Evolutionary conservation across 2,329 filamentous ascomycete genomes (phyloP).

Genomic region (Metarhizium sp.): DNA sequence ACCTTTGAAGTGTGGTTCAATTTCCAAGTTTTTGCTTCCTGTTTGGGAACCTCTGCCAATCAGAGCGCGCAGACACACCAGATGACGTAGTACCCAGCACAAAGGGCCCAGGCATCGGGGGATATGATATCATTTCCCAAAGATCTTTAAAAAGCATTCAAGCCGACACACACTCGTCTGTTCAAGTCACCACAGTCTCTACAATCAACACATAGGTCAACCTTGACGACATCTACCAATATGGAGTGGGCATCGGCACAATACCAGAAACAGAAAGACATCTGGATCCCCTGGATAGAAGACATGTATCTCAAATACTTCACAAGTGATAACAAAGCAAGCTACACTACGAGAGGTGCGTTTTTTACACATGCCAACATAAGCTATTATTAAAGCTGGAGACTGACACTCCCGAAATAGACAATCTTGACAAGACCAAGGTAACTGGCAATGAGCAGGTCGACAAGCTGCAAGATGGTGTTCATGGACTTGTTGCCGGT

Average conservation of each 20-base stretch:
- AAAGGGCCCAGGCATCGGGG: not conserved
- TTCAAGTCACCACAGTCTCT: not conserved
- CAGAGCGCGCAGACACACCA: not conserved
- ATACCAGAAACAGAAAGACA: constrained; percentile 65
- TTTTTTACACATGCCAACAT: not conserved
- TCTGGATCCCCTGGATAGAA: constrained; percentile 69
- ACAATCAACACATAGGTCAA: not conserved
- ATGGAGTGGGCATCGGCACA: constrained; percentile 51
- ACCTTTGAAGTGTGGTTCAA: not conserved
- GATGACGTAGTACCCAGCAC: not conserved
- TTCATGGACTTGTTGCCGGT: constrained; percentile 50
- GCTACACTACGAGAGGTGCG: constrained; percentile 59
- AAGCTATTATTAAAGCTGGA: not conserved
- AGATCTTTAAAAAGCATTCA: not conserved
- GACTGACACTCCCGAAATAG: constrained; percentile 24
- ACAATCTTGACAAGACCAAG: constrained; percentile 59
- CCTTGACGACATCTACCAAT: not conserved
- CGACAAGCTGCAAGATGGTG: constrained; percentile 58
- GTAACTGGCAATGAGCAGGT: constrained; percentile 58
- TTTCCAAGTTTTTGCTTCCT: not conserved
- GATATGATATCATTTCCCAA: not conserved
- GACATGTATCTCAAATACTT: constrained; percentile 65
- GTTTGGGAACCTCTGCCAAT: not conserved
- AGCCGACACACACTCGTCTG: not conserved
- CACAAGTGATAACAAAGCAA: constrained; percentile 68